Evolutionary conservation across 768 basidiomycete species (phyloP).

Genomic region (Russula dissimulans): DNA sequence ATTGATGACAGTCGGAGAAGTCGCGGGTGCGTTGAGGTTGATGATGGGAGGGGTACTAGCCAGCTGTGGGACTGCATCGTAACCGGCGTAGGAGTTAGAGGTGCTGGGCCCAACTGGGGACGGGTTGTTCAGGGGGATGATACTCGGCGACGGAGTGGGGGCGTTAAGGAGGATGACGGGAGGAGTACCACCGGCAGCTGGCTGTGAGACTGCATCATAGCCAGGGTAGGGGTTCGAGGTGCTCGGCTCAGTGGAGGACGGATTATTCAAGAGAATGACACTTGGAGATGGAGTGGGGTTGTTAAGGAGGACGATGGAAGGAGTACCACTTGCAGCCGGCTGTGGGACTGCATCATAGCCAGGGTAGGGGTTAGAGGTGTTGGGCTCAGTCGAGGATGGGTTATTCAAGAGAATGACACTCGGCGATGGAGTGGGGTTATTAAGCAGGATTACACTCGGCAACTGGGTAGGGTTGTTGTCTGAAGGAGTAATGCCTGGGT

Average conservation of each 20-base stretch:
- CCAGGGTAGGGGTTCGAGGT: background rate
- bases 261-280: conserved; percentile 9
- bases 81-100: background rate
- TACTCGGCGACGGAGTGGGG: background rate
- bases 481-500: background rate
- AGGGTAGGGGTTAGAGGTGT: background rate
- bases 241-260: too few relatives aligned
- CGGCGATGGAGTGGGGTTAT: background rate
- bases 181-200: background rate
- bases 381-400: background rate
- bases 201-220: background rate
- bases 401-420: conserved; percentile 13
- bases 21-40: conserved; percentile 2
- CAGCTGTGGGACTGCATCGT: background rate
- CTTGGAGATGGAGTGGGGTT: background rate
- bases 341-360: background rate
- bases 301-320: conserved; percentile 13
- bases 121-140: conserved; percentile 14
- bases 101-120: background rate
- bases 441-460: conserved; percentile 12
- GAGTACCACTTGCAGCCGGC: background rate
- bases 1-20: conserved; percentile 2
- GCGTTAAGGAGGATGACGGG: conserved; percentile 13
- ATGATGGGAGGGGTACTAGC: conserved; percentile 8
- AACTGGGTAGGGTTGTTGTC: background rate